Base-by-base conservation (phyloP, 768 basidiomycete species). In the Favolaschia claudopus region DNA sequence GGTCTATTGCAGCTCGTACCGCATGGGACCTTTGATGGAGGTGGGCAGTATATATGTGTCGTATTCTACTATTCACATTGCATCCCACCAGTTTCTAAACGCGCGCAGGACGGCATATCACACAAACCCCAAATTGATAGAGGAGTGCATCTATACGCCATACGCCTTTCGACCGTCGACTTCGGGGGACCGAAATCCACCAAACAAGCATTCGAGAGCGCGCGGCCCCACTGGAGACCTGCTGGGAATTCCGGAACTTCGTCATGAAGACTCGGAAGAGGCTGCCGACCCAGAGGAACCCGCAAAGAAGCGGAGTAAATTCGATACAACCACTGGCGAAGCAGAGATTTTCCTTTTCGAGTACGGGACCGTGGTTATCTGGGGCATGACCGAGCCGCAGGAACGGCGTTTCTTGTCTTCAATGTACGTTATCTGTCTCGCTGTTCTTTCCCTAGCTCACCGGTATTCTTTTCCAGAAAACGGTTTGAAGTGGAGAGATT, bases 351-450 rank as follows among this genome's bases (percentile, higher is more conserved):
- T 96, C 72, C 76, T 97, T 63, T 98, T 97, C 74, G 85, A 90
- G 62, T 97, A 96, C 70, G 96, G 96, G 13, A 95, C 93, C 0
- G 92, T 96, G 25, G 96, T 98, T 24, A 92, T 96, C 48, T 98
- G 96, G 96, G 96, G 96, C 24, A 97, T 98, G 95, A 89, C 92
- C 34, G 94, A 97, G 71, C 79, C 86, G 6, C 93, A 97, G 69
- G 96, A 98, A 78, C 91, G 85, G 72, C 82, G 95, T 9, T 95
- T 98, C 68, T 76, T 98, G 60, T 87, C 91, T 25, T 95, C 95
- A 20, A 84, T 98, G 96, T 96, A 68, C 75, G 92, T 79, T 27
- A 45, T 34, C 40, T 45, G 24, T 42, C 46, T 29, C 31, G 28
- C 33, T 55, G 37, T 20, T 12, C 56, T 46, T 60, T 20, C 59